These are phyloP conservation scores for Ascomycota sp. DNA, from an alignment of 2,329 filamentous ascomycete species.

Conservation along the genomic window DNA sequence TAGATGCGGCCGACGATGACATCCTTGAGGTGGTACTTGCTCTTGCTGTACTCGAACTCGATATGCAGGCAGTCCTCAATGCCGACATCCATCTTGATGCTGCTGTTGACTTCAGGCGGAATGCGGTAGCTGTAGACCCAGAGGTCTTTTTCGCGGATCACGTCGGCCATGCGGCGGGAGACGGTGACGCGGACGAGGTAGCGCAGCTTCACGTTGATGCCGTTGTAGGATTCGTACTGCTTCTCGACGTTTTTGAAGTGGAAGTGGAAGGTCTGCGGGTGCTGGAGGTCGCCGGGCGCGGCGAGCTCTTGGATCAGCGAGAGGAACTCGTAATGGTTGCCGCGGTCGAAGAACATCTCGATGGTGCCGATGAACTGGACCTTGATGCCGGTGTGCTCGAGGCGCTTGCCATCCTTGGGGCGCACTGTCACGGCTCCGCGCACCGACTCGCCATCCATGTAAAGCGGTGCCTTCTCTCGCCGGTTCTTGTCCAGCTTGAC, in stretches of 20 bases:
- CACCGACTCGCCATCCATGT: constrained; percentile 95
- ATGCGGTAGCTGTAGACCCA: constrained; percentile 99
- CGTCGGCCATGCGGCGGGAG: constrained; percentile 88
- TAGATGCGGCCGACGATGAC: constrained; percentile 98
- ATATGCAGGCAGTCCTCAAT: constrained; percentile 99
- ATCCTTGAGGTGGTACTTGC: constrained; percentile 97
- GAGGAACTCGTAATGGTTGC: constrained; percentile 98
- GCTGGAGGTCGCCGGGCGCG: constrained; percentile 89
- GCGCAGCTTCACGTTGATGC: constrained; percentile 96
- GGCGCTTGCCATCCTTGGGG: constrained; percentile 91
- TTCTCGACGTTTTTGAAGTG: constrained; percentile 99
- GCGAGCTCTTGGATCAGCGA: constrained; percentile 93
- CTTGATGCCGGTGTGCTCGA: constrained; percentile 98
- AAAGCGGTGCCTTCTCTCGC: constrained; percentile 88
- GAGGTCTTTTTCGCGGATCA: constrained; percentile 96
- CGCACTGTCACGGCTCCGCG: constrained; percentile 88
- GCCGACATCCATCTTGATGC: constrained; percentile 99
- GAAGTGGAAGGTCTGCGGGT: constrained; percentile 97
- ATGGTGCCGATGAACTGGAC: constrained; percentile 99
- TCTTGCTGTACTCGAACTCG: constrained; percentile 98
- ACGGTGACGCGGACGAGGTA: constrained; percentile 98
- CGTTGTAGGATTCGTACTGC: constrained; percentile 98
- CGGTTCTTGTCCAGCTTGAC: constrained; percentile 97
- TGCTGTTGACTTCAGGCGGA: constrained; percentile 92
- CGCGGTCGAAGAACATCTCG: constrained; percentile 99